These are phyloP conservation scores for Paraphoma sp. DNA, from an alignment of 2,329 filamentous ascomycete genomes.

Conservation along the genomic window DNA sequence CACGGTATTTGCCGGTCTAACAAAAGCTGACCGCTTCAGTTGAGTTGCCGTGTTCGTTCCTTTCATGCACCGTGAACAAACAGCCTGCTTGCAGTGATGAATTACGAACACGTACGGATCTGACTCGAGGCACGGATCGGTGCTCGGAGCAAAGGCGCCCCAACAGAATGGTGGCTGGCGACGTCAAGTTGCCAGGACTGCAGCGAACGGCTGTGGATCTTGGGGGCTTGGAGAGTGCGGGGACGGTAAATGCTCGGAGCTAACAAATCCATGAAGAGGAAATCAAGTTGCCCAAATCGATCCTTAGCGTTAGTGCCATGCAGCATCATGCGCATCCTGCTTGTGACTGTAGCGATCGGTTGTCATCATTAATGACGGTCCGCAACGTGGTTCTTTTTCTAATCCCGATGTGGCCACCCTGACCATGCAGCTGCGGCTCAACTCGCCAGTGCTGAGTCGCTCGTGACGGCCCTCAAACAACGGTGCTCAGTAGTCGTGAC, in stretches of 20 bases:
- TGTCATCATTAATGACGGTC: background rate
- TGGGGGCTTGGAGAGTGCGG: background rate
- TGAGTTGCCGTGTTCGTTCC: background rate
- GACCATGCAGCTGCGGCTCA: background rate
- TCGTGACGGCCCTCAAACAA: background rate
- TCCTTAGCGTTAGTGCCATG: constrained; percentile 1
- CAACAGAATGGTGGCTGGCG: constrained; percentile 4
- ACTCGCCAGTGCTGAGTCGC: background rate
- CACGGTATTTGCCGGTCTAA: constrained; percentile 14
- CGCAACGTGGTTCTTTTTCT: background rate
- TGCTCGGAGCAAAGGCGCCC: constrained; percentile 19
- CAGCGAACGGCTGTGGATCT: constrained; percentile 10
- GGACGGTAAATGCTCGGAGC: constrained; percentile 24
- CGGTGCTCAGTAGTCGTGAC: no score
- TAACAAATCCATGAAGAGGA: constrained; percentile 4
- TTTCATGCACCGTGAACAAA: background rate
- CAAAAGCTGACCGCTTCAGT: constrained; percentile 16
- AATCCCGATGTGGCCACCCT: background rate
- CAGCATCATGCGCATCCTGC: background rate
- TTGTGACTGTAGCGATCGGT: background rate
- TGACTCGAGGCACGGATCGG: constrained; percentile 10
- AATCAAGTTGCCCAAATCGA: constrained; percentile 17
- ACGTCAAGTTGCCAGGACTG: constrained; percentile 5
- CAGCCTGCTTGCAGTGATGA: background rate
- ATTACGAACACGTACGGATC: background rate